Conservation (phyloP, 2,329 filamentous ascomycete species). For the Venturia pyrina region DNA sequence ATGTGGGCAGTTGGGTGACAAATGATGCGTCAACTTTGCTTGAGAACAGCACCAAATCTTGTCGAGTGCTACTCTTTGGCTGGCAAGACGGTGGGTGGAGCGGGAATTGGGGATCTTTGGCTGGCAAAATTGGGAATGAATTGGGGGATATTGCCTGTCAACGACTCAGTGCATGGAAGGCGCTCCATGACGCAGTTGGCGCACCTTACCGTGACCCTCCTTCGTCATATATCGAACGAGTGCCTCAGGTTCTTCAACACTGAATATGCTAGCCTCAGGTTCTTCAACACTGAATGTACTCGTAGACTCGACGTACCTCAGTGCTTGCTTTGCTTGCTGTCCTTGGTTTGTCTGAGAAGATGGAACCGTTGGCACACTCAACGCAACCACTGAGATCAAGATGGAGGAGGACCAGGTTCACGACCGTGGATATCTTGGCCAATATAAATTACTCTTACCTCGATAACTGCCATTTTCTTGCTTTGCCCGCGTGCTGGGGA, state of each 20-base stretch:
- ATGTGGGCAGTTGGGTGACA: constrained; percentile 1
- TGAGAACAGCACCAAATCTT: background rate
- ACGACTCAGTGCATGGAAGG: background rate
- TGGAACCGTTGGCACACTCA: background rate
- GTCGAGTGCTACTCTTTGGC: background rate
- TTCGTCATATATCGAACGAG: background rate
- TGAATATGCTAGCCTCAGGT: background rate
- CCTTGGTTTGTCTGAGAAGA: background rate
- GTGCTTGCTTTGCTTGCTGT: background rate
- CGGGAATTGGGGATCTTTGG: background rate
- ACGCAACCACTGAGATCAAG: background rate
- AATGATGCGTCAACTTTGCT: background rate
- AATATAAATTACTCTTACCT: constrained; percentile 2
- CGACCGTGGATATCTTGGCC: background rate
- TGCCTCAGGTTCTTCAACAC: background rate
- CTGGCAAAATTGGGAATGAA: background rate
- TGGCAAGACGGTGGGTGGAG: background rate
- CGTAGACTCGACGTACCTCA: background rate
- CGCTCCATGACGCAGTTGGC: constrained; percentile 1
- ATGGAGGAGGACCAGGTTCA: background rate
- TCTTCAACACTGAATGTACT: background rate
- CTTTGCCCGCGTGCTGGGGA: background rate
- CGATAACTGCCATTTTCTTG: background rate
- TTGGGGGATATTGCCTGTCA: background rate
- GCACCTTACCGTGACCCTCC: background rate